A percentile compares a stretch with the other conserved stretches of the same genome.
Conservation (phyloP, 1,139 yeast genomes). For the Yamadazyma conglobata region DNA sequence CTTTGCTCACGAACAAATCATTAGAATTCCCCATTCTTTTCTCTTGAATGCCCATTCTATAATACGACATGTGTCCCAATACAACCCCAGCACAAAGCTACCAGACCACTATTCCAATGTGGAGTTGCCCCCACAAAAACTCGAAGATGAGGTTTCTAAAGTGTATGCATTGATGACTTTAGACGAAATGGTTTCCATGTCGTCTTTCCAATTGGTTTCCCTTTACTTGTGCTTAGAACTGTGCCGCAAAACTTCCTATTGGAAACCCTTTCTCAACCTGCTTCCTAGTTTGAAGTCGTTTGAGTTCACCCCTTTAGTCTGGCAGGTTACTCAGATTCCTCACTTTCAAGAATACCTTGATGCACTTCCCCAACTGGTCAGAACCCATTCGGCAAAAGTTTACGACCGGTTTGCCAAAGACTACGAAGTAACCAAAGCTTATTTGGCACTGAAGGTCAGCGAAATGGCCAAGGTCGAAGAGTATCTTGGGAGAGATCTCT, state of each 20-base stretch:
- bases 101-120: constrained; percentile 21
- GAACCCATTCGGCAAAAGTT: constrained; percentile 34
- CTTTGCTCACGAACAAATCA: constrained; percentile 37
- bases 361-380: constrained; percentile 39
- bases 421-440: constrained; percentile 21
- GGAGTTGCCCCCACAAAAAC: constrained; percentile 15
- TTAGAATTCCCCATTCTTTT: constrained; percentile 56
- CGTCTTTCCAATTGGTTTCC: constrained; percentile 48
- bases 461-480: too few species aligned
- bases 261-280: constrained; percentile 62
- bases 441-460: constrained; percentile 18
- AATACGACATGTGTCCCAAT: constrained; percentile 31
- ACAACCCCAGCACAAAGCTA: constrained; percentile 18
- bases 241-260: constrained; percentile 43
- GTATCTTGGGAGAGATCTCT: constrained; percentile 1
- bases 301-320: constrained; percentile 45
- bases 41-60: constrained; percentile 62
- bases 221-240: constrained; percentile 49
- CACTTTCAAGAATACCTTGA: constrained; percentile 24
- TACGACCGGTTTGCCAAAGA: constrained; percentile 37
- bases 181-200: constrained; percentile 28
- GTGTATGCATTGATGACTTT: constrained; percentile 31
- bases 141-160: constrained; percentile 20
- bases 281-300: constrained; percentile 54
- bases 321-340: constrained; percentile 36